Base-by-base conservation (phyloP, 1,284 basidiomycete species). In the Tylopilus orsonianus region DNA sequence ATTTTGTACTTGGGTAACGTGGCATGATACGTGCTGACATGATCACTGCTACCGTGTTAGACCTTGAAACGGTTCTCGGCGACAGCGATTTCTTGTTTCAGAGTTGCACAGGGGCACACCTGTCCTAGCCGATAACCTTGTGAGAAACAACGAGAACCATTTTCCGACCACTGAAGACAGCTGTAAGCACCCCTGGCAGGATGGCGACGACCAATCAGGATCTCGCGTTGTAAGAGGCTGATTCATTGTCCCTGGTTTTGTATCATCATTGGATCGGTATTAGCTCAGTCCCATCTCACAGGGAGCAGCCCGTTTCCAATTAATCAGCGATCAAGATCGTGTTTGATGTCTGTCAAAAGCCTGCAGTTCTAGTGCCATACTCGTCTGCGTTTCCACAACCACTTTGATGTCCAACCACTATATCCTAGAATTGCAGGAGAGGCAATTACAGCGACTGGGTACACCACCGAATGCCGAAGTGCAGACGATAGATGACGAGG, bases 351-450 rank as follows among this genome's bases (percentile, higher is more conserved):
- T 30, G 24, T 30, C 27, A 26, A 41, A 41, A 20, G 13, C 1
- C 24, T 40, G 23, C 8, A 8, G 16, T 10, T 39, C 23, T 27
- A 8, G 24, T 8, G 16, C 36, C 20, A 18, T 14, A 18, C 9
- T 29, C 16, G 12, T 29, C 26, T 41, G 5, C 20, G 9, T 22
- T 41, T 23, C 22, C 18, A 29, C 38, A 23, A 27, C 33, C 27
- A 32, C 35, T 27, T 50, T 44, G 43, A 58, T 59, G 57, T 39
- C 49, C 26, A 33, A 33, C 30, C 47, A 59, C 29, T n/a, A 40
- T 44, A 20, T 10, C n/a, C n/a, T n/a, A n/a, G 43, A 36, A 24
- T 27, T 36, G 10, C 35, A 49, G 16, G 41, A 39, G n/a, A 46
- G 38, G 32, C 44, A 53, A 26, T 39, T 52, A n/a, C 48, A 32